Evolutionary conservation across 805 yeast species (phyloP), one percentile per base, ranked within the genome.

Genomic region (Candida quercuum): DNA sequence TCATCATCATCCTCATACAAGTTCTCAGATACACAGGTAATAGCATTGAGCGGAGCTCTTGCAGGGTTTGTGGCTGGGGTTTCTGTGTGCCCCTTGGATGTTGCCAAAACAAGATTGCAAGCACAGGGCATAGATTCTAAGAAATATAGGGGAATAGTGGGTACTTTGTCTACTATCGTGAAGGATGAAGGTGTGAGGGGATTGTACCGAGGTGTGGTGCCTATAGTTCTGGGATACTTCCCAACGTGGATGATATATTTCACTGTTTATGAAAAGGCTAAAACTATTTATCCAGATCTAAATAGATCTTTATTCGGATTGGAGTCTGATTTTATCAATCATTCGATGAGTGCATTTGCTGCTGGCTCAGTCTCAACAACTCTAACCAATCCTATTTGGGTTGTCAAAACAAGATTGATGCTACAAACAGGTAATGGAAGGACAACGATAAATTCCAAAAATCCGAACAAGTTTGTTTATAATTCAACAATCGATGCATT

Each of bases 191-290:
- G 97, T 9, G 50, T 78, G 2, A 61, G 75, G 28, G 98, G 98
- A 0, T 67, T 93, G 12, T 93, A 93, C 57, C 67, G 95, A 43
- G 99, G 99, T 5, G 63, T 93, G 18, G 82, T 82, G 2, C 98
- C 99, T n/a, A 87, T 91, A 28, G 74, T 91, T 1, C 61, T 91
- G 35, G 99, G 99, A 0, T 93, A 93, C 60, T 78, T 93, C 51
- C 99, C 99, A 13, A 87, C 97, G 0, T 93, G 99, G 99, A 88
- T 88, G 71, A 85, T 93, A 33, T 93, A 93, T 58, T 93, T 93
- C 62, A 74, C 91, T 7, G 84, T 88, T 23, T 93, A 93, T 59
- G 98, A 91, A 55, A 65, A 72, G 39, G 80, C 88, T 20, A 89
- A 88, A 56, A 52, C 60, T 32, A 54, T 69, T 34, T 76, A 74